phyloP scores from a whole-genome alignment of 2,329 filamentous ascomycete species.

The Alternaria infectoria region DNA sequence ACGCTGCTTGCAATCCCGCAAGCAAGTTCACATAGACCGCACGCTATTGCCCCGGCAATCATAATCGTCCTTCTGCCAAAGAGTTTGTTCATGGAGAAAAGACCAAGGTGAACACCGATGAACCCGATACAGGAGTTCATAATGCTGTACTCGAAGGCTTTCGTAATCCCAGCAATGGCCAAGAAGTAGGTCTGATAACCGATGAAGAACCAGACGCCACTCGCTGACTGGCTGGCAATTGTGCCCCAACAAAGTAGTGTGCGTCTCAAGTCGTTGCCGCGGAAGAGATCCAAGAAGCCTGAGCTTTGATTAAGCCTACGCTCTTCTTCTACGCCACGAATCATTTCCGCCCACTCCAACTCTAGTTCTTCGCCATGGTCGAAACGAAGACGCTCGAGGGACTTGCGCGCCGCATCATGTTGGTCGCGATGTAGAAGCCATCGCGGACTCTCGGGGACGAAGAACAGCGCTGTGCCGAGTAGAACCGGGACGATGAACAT shows the following conservation, averaged over 20 bases:
- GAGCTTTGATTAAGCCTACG: constrained; percentile 57
- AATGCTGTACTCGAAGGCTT: constrained; percentile 57
- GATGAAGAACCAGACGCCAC: constrained; percentile 60
- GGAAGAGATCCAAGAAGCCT: constrained; percentile 58
- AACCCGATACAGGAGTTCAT: constrained; percentile 60
- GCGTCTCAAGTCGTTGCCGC: constrained; percentile 55
- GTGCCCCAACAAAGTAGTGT: constrained; percentile 59
- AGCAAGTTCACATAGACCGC: constrained; percentile 55
- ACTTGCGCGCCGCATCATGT: constrained; percentile 18
- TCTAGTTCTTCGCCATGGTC: constrained; percentile 24
- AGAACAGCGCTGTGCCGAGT: constrained; percentile 48
- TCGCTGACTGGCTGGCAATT: constrained; percentile 54
- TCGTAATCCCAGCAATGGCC: constrained; percentile 26
- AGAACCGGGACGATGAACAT: constrained; percentile 60
- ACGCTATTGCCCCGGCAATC: constrained; percentile 54
- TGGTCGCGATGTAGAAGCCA: constrained; percentile 44
- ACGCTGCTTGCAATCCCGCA: constrained; percentile 49
- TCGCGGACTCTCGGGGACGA: constrained; percentile 49
- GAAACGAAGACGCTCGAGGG: constrained; percentile 27
- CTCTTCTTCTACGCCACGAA: constrained; percentile 36
- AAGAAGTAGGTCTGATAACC: constrained; percentile 58
- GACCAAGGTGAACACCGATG: constrained; percentile 57
- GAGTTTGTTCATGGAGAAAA: constrained; percentile 57
- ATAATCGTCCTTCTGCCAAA: constrained; percentile 57
- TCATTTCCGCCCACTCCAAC: constrained; percentile 38